These are phyloP conservation scores for Capronia epimyces DNA, from an alignment of 2,329 filamentous ascomycete species.

Conservation along the genomic window DNA sequence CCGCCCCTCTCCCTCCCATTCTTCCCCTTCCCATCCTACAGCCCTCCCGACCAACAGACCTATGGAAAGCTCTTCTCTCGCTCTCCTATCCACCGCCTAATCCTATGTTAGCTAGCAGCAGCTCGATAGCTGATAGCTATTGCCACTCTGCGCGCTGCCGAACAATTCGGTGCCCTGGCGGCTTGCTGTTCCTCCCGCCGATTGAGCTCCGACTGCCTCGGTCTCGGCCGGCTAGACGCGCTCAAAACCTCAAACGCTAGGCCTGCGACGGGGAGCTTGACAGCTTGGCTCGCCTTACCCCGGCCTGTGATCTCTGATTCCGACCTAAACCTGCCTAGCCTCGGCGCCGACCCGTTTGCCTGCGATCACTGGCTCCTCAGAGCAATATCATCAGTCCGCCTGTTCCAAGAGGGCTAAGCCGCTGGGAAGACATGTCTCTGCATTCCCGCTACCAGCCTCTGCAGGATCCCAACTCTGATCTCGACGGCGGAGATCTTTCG, in stretches of 20 bases:
- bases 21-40: neutral
- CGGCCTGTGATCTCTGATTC: neutral
- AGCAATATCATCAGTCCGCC: neutral
- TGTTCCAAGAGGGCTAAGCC: neutral
- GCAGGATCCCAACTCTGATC: slow-evolving; percentile 1
- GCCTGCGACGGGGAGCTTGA: neutral
- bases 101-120: slow-evolving; percentile 1
- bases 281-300: neutral
- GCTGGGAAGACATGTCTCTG: slow-evolving; percentile 7
- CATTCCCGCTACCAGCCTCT: slow-evolving; percentile 22
- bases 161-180: no score
- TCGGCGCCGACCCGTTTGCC: neutral
- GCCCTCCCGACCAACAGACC: neutral
- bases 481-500: slow-evolving; percentile 21
- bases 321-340: slow-evolving; percentile 3
- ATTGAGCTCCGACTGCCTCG: slow-evolving; percentile 20
- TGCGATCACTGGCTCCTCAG: slow-evolving; percentile 5
- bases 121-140: neutral
- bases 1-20: neutral
- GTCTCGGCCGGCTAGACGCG: slow-evolving; percentile 7
- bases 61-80: neutral
- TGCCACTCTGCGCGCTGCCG: neutral
- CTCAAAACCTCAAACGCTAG: neutral
- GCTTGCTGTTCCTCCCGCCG: slow-evolving; percentile 8
- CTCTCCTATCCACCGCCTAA: neutral